Evolutionary conservation across 148 eudicot genomes (phyloP).

Genomic region (Pouteria glomerata): DNA sequence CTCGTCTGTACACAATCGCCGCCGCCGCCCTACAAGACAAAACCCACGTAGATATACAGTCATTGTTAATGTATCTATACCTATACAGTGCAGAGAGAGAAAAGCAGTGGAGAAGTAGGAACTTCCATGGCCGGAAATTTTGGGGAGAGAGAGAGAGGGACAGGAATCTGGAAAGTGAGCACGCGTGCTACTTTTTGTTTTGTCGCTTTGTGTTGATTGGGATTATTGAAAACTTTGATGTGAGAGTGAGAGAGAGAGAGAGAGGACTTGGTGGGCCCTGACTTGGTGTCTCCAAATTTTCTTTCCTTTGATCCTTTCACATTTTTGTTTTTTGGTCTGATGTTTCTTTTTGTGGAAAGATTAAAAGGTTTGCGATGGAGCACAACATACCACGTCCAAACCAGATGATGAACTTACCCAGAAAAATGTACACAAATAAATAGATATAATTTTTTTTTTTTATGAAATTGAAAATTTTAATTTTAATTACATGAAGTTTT

Average conservation of each 20-base stretch:
- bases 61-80: too few species aligned
- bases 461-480: too few species aligned
- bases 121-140: neutral
- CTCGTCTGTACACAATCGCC: constrained; percentile 19
- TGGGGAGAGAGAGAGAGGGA: neutral
- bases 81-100: neutral
- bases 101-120: neutral
- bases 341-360: neutral
- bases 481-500: too few species aligned
- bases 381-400: too few species aligned
- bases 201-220: constrained; percentile 25
- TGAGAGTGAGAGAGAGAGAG: constrained; percentile 8
- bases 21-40: constrained; percentile 25
- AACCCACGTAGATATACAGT: neutral
- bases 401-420: too few species aligned
- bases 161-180: constrained; percentile 28
- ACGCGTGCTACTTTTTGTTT: constrained; percentile 37
- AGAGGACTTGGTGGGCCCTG: neutral
- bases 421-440: too few species aligned
- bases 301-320: neutral
- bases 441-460: too few species aligned
- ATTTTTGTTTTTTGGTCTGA: neutral
- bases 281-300: neutral
- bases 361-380: neutral
- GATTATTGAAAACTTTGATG: neutral